These are phyloP conservation scores for Aureobasidium pullulans DNA, from an alignment of 2,329 filamentous ascomycete species.

Conservation along the genomic window DNA sequence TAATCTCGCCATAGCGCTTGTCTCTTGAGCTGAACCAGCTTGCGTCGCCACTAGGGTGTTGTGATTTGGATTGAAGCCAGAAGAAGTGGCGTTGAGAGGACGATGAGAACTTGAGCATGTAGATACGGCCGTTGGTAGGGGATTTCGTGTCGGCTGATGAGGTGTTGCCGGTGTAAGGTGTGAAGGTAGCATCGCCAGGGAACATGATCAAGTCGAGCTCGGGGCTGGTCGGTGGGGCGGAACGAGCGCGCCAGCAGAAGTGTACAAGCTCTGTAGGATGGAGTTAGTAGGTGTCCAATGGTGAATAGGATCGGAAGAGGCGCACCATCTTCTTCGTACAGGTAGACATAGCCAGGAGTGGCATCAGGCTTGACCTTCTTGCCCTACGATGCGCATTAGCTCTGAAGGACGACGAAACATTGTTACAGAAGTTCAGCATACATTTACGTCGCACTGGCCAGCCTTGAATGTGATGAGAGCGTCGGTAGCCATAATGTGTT, in stretches of 20 bases:
- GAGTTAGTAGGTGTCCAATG: not conserved
- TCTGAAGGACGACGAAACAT: not conserved
- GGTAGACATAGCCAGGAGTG: constrained; percentile 79
- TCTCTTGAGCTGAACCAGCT: constrained; percentile 81
- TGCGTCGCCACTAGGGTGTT: constrained; percentile 61
- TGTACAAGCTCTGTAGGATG: constrained; percentile 67
- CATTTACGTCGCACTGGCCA: constrained; percentile 77
- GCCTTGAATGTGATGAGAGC: constrained; percentile 96
- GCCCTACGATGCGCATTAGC: constrained; percentile 28
- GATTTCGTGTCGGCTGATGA: constrained; percentile 40
- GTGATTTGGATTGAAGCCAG: constrained; percentile 90
- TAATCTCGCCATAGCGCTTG: constrained; percentile 78
- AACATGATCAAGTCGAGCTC: constrained; percentile 92
- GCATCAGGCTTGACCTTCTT: constrained; percentile 65
- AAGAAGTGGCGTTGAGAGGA: constrained; percentile 89
- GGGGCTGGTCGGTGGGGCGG: constrained; percentile 60
- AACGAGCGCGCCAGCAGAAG: constrained; percentile 92
- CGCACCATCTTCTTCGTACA: constrained; percentile 81
- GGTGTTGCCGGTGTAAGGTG: constrained; percentile 53
- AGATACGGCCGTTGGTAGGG: constrained; percentile 76
- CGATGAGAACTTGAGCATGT: constrained; percentile 85
- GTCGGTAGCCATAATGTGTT: constrained; percentile 61
- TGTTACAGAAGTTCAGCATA: constrained; percentile 39
- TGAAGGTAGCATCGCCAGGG: constrained; percentile 78
- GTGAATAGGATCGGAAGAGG: constrained; percentile 17